Conservation (phyloP, 2,329 filamentous ascomycete genomes). For the Paracoccidioides brasiliensis region DNA sequence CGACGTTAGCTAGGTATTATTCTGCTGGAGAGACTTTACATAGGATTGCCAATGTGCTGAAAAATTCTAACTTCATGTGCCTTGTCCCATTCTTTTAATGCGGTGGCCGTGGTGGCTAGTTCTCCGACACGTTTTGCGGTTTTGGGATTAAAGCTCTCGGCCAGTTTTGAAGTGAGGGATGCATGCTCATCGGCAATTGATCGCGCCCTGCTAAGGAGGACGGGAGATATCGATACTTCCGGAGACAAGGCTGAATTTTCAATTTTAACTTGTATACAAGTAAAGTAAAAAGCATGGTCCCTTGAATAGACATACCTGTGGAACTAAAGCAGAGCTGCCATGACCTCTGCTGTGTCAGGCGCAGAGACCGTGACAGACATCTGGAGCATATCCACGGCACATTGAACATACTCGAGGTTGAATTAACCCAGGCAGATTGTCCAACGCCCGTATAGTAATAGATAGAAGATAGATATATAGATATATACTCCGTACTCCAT, state of each 20-base stretch:
- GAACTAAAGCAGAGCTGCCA: constrained; percentile 13
- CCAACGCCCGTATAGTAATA: background rate
- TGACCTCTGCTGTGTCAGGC: constrained; percentile 19
- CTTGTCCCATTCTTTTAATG: constrained; percentile 45
- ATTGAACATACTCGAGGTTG: constrained; percentile 24
- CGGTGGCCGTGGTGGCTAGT: constrained; percentile 38
- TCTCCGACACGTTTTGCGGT: constrained; percentile 47
- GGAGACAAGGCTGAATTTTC: background rate
- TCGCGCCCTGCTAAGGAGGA: constrained; percentile 44
- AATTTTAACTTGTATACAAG: background rate
- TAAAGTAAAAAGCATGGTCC: background rate
- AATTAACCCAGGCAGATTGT: background rate
- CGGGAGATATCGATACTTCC: constrained; percentile 34
- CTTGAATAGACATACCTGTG: constrained; percentile 16
- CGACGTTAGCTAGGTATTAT: background rate
- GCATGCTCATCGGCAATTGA: constrained; percentile 43
- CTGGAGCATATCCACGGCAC: constrained; percentile 35
- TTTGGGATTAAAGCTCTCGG: constrained; percentile 41
- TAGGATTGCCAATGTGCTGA: background rate
- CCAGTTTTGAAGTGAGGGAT: constrained; percentile 39
- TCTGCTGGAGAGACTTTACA: background rate
- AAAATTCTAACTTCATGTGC: constrained; percentile 39
- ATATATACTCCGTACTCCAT: too few relatives aligned
- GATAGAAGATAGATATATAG: background rate
- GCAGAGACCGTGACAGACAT: constrained; percentile 31